These are phyloP conservation scores for Solanum raphanifolium DNA, from an alignment of 257 asterid genomes.

Conservation along the genomic window DNA sequence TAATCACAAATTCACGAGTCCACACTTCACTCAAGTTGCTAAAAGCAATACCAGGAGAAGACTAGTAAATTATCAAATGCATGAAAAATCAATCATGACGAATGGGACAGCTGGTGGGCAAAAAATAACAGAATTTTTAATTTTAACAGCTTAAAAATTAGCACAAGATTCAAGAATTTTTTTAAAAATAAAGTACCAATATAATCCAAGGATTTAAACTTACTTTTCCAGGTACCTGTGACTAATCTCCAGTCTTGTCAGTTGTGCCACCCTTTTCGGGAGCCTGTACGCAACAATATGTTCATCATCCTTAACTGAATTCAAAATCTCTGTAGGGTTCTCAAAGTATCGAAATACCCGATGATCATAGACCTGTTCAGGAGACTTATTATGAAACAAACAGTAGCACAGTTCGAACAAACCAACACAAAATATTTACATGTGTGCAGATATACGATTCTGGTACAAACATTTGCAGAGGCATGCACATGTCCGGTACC, in stretches of 20 bases:
- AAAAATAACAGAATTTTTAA: background rate
- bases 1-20: background rate
- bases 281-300: slow-evolving; percentile 89
- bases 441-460: background rate
- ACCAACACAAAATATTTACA: background rate
- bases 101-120: background rate
- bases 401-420: slow-evolving; percentile 6
- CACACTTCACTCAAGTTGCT: background rate
- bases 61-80: background rate
- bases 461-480: background rate
- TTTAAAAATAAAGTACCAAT: background rate
- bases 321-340: slow-evolving; percentile 61
- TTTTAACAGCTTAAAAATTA: background rate
- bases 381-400: background rate
- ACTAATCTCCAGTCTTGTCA: slow-evolving; percentile 67
- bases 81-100: background rate
- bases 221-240: slow-evolving; percentile 66
- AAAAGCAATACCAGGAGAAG: background rate
- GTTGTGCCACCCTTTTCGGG: slow-evolving; percentile 39
- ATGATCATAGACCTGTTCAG: slow-evolving; percentile 71
- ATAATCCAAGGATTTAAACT: slow-evolving; percentile 17
- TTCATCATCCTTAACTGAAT: slow-evolving; percentile 73
- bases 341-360: slow-evolving; percentile 69
- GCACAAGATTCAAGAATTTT: background rate
- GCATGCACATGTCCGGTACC: background rate